A percentile compares a stretch with the other conserved stretches of the same genome.
phyloP scores from a whole-genome alignment of 108 stramenopile species.

The Mediolabrus comicus region DNA sequence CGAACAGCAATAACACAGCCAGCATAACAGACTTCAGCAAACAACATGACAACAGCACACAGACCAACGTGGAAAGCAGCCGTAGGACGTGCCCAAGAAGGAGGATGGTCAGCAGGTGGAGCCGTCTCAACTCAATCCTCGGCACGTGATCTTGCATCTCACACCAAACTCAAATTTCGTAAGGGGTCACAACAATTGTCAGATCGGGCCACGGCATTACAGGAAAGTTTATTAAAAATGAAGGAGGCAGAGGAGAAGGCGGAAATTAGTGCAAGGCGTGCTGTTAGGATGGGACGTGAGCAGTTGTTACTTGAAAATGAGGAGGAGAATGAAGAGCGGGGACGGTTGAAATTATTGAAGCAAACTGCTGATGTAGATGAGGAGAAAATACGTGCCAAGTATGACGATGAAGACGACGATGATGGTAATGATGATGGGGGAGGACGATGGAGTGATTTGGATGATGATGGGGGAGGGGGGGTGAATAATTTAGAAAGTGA shows the following conservation, averaged over 20 bases:
- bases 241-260: constrained; percentile 74
- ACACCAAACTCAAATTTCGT: constrained; percentile 89
- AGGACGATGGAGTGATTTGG: constrained; percentile 52
- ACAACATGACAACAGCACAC: constrained; percentile 89
- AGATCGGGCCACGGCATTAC: constrained; percentile 49
- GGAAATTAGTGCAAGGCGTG: constrained; percentile 38
- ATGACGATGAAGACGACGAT: constrained; percentile 60
- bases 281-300: constrained; percentile 38
- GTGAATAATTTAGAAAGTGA: constrained; percentile 18
- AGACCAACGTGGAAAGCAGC: constrained; percentile 94
- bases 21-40: no score
- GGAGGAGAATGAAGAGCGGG: constrained; percentile 61
- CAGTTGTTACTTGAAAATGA: constrained; percentile 40
- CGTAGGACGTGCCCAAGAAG: constrained; percentile 82
- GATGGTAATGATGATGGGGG: constrained; percentile 50
- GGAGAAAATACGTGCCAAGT: constrained; percentile 50
- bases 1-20: no score
- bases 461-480: constrained; percentile 12
- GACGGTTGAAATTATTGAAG: constrained; percentile 66
- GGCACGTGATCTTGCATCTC: constrained; percentile 66
- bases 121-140: constrained; percentile 49
- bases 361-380: constrained; percentile 85
- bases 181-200: constrained; percentile 53
- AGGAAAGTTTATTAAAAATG: constrained; percentile 76
- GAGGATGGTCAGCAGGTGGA: constrained; percentile 84